phyloP scores from a whole-genome alignment of 2,329 filamentous ascomycete genomes.

The Stylonectria norvegica region DNA sequence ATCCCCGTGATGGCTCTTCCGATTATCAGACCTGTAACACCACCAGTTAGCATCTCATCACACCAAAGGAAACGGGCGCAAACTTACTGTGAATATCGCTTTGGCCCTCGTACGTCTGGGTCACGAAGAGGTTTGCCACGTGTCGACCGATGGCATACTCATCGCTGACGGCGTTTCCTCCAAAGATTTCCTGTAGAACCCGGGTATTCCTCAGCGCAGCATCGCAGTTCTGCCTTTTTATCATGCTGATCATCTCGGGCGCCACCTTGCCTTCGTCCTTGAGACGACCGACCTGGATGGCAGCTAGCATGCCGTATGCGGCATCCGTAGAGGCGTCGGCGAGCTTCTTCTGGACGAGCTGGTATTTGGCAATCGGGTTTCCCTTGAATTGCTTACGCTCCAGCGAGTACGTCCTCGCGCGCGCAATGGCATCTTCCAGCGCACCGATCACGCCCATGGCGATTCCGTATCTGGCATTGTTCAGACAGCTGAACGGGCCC shows the following conservation, averaged over 20 bases:
- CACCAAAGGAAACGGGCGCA: neutral
- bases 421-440: slow-evolving; percentile 82
- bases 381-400: slow-evolving; percentile 95
- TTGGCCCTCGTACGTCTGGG: slow-evolving; percentile 97
- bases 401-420: slow-evolving; percentile 81
- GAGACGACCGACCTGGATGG: slow-evolving; percentile 83
- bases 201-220: slow-evolving; percentile 76
- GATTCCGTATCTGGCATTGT: slow-evolving; percentile 90
- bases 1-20: slow-evolving; percentile 69
- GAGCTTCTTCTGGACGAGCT: slow-evolving; percentile 96
- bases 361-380: slow-evolving; percentile 92
- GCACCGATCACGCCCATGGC: slow-evolving; percentile 92
- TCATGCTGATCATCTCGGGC: slow-evolving; percentile 95
- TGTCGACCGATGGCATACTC: slow-evolving; percentile 95
- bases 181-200: slow-evolving; percentile 88
- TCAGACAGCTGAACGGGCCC: slow-evolving; percentile 91
- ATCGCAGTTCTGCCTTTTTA: slow-evolving; percentile 98
- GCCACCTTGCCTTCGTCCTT: slow-evolving; percentile 87
- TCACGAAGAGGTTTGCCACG: slow-evolving; percentile 94
- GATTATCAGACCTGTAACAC: slow-evolving; percentile 59
- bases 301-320: slow-evolving; percentile 84
- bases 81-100: slow-evolving; percentile 92
- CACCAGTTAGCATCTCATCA: slow-evolving; percentile 24
- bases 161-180: slow-evolving; percentile 96
- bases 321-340: slow-evolving; percentile 89